A percentile compares a stretch with the other conserved stretches of the same genome.
Evolutionary conservation across 495 filamentous ascomycete species (phyloP).

Genomic region (Aspergillus campestris): DNA sequence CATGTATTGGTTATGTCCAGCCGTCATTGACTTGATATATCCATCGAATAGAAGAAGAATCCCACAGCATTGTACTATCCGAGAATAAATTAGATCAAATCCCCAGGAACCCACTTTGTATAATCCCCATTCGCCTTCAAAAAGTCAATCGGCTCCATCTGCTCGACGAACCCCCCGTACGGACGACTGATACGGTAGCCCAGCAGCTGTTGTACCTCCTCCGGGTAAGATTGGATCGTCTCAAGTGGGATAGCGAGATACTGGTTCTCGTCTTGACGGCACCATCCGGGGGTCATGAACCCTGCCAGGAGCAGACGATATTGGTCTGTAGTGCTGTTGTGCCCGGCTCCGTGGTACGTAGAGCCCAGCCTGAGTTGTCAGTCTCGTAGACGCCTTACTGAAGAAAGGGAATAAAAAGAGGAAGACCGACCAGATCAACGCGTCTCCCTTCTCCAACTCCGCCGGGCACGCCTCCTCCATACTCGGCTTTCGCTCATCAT

Average conservation of each 20-base stretch:
- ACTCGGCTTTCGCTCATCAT: slow-evolving; percentile 1
- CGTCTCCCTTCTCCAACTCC: slow-evolving; percentile 5
- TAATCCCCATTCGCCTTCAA: slow-evolving; percentile 7
- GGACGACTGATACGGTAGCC: slow-evolving; percentile 7
- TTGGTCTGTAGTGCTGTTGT: not conserved
- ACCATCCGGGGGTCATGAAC: slow-evolving; percentile 23
- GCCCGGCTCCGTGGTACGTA: not conserved
- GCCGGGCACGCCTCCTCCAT: slow-evolving; percentile 1
- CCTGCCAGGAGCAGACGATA: slow-evolving; percentile 1
- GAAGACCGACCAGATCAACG: slow-evolving; percentile 2
- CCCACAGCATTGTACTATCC: not conserved
- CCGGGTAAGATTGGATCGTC: slow-evolving; percentile 1
- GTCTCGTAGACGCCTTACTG: not conserved
- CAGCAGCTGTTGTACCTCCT: slow-evolving; percentile 2
- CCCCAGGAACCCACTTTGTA: slow-evolving; percentile 5
- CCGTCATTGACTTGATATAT: too few relatives aligned
- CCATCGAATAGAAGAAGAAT: not conserved
- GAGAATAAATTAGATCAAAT: slow-evolving; percentile 6
- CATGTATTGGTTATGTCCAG: too few relatives aligned
- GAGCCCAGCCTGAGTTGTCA: slow-evolving; percentile 1
- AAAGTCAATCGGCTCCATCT: slow-evolving; percentile 9
- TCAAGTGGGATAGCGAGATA: slow-evolving; percentile 8
- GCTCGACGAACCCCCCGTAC: slow-evolving; percentile 5
- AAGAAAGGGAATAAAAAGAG: not conserved
- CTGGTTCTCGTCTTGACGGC: slow-evolving; percentile 16